Conservation (phyloP, 2,329 filamentous ascomycete genomes). For the Ramularia endophylla region DNA sequence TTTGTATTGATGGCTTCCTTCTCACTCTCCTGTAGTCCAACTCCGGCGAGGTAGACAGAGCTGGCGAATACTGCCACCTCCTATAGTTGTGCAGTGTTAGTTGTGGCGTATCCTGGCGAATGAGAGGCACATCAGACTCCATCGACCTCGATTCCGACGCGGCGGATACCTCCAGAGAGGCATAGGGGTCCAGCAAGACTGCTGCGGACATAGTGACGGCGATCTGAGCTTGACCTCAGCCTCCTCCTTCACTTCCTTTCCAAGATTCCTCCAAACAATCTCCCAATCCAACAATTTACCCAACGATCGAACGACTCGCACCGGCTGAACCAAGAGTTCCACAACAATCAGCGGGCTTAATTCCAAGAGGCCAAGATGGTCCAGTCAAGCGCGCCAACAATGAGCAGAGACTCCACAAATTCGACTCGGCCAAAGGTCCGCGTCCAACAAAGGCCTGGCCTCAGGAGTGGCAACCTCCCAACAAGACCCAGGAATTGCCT, state of each 20-base stretch:
- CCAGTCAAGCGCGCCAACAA: too few species aligned
- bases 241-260: not conserved
- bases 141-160: constrained; percentile 4
- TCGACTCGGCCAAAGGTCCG: too few species aligned
- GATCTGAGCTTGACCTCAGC: not conserved
- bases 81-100: constrained; percentile 17
- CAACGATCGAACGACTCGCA: too few species aligned
- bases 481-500: too few species aligned
- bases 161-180: constrained; percentile 1
- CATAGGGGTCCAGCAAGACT: not conserved
- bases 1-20: constrained; percentile 13
- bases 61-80: constrained; percentile 16
- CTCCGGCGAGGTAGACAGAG: constrained; percentile 9
- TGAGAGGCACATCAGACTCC: constrained; percentile 1
- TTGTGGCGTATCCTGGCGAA: constrained; percentile 12
- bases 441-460: too few species aligned
- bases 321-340: too few species aligned
- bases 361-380: too few species aligned
- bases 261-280: too few species aligned
- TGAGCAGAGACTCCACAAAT: too few species aligned
- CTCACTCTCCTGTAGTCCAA: constrained; percentile 12
- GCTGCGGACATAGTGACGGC: not conserved
- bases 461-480: too few species aligned
- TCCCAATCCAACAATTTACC: too few species aligned
- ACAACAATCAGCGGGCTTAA: too few species aligned